These are phyloP conservation scores for Nemania diffusa DNA, from an alignment of 2,329 filamentous ascomycete species.

Conservation along the genomic window DNA sequence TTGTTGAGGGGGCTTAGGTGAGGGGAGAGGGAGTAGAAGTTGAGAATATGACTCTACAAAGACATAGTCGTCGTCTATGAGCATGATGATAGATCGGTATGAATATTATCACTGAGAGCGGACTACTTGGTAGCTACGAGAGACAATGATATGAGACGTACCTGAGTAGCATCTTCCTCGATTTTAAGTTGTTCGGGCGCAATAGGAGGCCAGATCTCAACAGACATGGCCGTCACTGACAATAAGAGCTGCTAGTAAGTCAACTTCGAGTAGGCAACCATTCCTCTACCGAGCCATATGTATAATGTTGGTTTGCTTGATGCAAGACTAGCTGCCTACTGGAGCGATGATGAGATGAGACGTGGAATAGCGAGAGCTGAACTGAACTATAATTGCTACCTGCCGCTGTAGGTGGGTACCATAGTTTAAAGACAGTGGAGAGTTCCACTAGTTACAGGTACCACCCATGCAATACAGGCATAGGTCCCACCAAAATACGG, in stretches of 20 bases:
- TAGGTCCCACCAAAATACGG: neutral
- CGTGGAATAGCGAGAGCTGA: neutral
- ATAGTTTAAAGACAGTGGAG: conserved; percentile 6
- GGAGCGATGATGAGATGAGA: conserved; percentile 22
- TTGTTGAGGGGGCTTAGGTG: neutral
- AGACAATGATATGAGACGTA: conserved; percentile 48
- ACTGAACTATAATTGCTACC: too few species aligned
- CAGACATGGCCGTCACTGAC: conserved; percentile 58
- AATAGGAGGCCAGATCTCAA: conserved; percentile 68
- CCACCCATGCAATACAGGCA: neutral
- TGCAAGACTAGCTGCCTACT: conserved; percentile 6
- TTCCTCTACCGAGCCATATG: neutral
- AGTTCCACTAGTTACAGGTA: conserved; percentile 7
- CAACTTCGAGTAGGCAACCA: conserved; percentile 41
- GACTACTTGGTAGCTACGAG: neutral
- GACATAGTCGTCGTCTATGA: conserved; percentile 47
- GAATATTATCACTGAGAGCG: neutral
- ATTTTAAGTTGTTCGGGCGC: conserved; percentile 61
- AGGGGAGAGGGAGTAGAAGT: neutral
- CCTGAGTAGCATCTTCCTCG: conserved; percentile 62
- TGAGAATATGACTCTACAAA: conserved; percentile 35
- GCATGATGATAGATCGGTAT: conserved; percentile 37
- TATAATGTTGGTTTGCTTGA: conserved; percentile 4
- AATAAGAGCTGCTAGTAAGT: conserved; percentile 8
- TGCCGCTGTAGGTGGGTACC: neutral